phyloP scores from a whole-genome alignment of 176 grass and related monocot genomes.

The Coix lacrymajobi region DNA sequence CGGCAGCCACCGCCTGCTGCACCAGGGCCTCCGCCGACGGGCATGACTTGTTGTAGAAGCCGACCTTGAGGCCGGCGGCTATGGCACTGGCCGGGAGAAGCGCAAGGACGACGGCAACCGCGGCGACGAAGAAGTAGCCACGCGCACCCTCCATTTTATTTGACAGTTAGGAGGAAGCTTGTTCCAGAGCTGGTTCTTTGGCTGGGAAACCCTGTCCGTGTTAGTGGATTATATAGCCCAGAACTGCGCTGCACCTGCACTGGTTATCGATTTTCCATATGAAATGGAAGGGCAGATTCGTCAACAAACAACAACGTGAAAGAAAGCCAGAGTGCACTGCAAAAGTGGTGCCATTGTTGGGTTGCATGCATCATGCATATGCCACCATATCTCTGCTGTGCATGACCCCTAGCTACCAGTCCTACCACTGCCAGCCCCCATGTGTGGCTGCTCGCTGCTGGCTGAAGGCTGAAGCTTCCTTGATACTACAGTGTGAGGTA shows the following conservation, averaged over 20 bases:
- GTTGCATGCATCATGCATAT: neutral
- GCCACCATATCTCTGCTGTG: neutral
- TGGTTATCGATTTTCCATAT: neutral
- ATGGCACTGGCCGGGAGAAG: neutral
- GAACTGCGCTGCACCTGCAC: too few relatives aligned
- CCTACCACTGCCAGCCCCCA: neutral
- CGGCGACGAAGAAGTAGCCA: neutral
- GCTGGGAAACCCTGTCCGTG: neutral
- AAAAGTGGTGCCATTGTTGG: neutral
- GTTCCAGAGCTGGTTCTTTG: slow-evolving; percentile 10
- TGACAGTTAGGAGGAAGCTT: neutral
- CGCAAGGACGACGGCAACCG: neutral
- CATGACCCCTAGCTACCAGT: neutral
- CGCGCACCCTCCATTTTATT: neutral
- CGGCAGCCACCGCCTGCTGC: slow-evolving; percentile 48
- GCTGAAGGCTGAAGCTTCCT: neutral
- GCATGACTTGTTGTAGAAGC: slow-evolving; percentile 54
- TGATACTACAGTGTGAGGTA: neutral
- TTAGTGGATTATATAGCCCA: slow-evolving; percentile 15
- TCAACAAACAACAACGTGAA: slow-evolving; percentile 11
- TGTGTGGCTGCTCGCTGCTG: too few relatives aligned
- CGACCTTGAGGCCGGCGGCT: slow-evolving; percentile 40
- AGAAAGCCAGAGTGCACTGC: neutral
- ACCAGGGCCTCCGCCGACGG: slow-evolving; percentile 41
- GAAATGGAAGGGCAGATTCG: neutral